phyloP scores from a whole-genome alignment of 108 stramenopile species.

The Cyclotella choctawhatcheeana region DNA sequence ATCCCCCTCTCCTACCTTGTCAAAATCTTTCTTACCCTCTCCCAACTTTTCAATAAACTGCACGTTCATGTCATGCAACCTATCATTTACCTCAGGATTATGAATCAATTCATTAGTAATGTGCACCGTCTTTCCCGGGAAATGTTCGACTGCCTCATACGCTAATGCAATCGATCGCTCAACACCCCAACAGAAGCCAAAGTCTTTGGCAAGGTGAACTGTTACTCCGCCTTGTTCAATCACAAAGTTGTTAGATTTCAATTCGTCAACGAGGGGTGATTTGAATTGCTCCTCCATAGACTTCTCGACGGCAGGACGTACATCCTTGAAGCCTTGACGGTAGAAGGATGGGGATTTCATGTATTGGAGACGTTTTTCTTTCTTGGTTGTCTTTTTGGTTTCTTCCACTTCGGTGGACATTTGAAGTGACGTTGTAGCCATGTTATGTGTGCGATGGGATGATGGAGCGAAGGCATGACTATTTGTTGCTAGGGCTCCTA shows the following conservation, averaged over 20 bases:
- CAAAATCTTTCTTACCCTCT: constrained; percentile 81
- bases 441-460: neutral
- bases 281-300: constrained; percentile 81
- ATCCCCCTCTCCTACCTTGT: constrained; percentile 81
- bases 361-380: constrained; percentile 72
- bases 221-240: constrained; percentile 80
- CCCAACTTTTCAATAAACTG: constrained; percentile 88
- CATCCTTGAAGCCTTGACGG: constrained; percentile 89
- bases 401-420: constrained; percentile 42
- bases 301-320: constrained; percentile 73
- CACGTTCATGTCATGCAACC: constrained; percentile 87
- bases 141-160: constrained; percentile 92
- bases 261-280: constrained; percentile 70
- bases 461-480: constrained; percentile 51
- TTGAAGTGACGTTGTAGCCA: constrained; percentile 9
- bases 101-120: constrained; percentile 98
- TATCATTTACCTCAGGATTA: constrained; percentile 97
- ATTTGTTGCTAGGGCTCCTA: constrained; percentile 26
- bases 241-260: constrained; percentile 72
- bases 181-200: constrained; percentile 93
- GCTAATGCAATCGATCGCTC: constrained; percentile 93
- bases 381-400: constrained; percentile 56
- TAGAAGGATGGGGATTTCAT: constrained; percentile 83
- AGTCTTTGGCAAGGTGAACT: constrained; percentile 83
- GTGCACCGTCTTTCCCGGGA: constrained; percentile 85